Conservation (phyloP, 148 eudicot genomes). For the Chenopodium quinoa region DNA sequence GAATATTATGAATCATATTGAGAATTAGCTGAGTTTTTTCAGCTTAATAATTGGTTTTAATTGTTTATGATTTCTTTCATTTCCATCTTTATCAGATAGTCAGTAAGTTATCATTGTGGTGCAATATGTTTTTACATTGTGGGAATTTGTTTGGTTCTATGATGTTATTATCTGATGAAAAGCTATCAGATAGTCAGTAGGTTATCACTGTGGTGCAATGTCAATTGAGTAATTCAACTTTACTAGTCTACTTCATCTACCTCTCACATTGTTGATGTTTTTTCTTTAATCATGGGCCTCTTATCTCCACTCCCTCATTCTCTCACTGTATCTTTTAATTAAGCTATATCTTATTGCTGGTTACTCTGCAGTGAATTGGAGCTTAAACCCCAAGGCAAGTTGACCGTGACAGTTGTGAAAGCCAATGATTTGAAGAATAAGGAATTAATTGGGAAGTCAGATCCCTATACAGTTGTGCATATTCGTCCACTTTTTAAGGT, state of each 20-base stretch:
- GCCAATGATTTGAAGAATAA: slow-evolving; percentile 86
- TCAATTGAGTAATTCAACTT: background rate
- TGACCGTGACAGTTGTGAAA: slow-evolving; percentile 71
- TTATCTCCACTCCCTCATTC: background rate
- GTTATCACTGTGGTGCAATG: background rate
- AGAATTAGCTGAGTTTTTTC: no score
- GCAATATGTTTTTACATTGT: background rate
- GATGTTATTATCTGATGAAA: background rate
- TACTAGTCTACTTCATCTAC: background rate
- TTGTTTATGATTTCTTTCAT: no score
- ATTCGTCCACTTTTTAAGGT: slow-evolving; percentile 84
- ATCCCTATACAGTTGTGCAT: slow-evolving; percentile 70
- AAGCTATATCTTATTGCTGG: background rate
- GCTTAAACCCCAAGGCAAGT: slow-evolving; percentile 92
- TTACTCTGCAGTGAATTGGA: slow-evolving; percentile 78
- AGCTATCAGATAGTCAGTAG: background rate
- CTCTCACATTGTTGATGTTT: background rate
- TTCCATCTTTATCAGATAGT: background rate
- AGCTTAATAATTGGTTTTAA: no score
- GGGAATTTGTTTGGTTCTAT: background rate
- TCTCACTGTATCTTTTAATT: background rate
- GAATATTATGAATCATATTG: no score
- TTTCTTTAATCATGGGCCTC: background rate
- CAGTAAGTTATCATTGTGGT: background rate
- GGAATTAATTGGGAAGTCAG: slow-evolving; percentile 96